Evolutionary conservation across 2,329 filamentous ascomycete genomes (phyloP), one percentile per base, ranked within the genome.

Genomic region (Monosporascus cannonballus): DNA sequence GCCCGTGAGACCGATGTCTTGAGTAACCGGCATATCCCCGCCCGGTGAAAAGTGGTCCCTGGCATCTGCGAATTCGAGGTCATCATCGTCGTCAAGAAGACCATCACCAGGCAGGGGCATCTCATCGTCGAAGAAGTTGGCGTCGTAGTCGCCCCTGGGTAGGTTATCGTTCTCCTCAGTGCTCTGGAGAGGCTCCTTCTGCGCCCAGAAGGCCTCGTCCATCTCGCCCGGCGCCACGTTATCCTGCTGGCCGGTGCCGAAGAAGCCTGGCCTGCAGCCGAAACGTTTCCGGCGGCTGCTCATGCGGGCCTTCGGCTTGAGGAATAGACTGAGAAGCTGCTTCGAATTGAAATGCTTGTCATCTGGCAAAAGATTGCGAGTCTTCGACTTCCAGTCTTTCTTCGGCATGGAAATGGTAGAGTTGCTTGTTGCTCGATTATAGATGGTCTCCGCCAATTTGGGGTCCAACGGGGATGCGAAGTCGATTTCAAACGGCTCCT

Each of bases 261-360:
- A 75, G 24, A 67, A 69, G 18, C 73, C 73, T 34, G 56, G 54
- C 49, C 69, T 67, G 50, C 72, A 73, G 36, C 75, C 74, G 47
- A 80, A 76, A 4, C 76, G 74, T 45, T 76, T 72, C 57, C 79
- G 84, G 47, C 85, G 81, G 53, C 84, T 82, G 45, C 87, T 85
- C 70, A 96, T 81, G 42, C 87, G 86, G 11, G 92, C 90, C 68
- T 92, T 96, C 27, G 94, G 94, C 69, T 99, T 99, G 27, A 97
- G 78, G 78, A 97, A 99, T 1, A 99, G 80, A 49, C 85, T 88
- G 6, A 97, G 77, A 0, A 99, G 77, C 59, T 96, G 90, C 66
- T 88, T 89, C 8, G 93, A 97, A 73, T 92, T 96, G 76, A 99
- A 97, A 68, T 97, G 92, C 71, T 96, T 96, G 73, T 99, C 94